These are phyloP conservation scores for Alternaria ventricosa DNA, from an alignment of 2,329 filamentous ascomycete species.

Conservation along the genomic window DNA sequence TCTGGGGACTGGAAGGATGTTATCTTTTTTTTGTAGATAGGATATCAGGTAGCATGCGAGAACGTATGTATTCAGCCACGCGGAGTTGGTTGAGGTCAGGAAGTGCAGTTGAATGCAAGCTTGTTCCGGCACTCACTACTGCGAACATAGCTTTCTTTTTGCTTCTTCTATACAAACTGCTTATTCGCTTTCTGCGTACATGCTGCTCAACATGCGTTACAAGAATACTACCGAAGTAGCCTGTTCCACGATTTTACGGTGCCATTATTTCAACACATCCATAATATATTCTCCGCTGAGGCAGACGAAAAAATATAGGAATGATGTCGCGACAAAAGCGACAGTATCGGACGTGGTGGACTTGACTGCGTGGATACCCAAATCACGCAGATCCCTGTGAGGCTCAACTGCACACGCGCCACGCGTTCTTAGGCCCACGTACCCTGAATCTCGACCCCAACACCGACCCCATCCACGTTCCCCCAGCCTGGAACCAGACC, in stretches of 20 bases:
- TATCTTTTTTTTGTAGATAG: too few species aligned
- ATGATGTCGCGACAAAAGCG: background rate
- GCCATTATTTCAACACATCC: background rate
- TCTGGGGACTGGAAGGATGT: background rate
- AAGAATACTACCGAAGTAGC: background rate
- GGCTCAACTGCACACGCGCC: constrained; percentile 25
- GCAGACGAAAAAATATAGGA: background rate
- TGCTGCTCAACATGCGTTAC: background rate
- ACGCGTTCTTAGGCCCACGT: constrained; percentile 22
- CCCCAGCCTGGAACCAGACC: background rate
- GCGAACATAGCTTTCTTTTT: background rate
- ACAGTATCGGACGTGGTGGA: background rate
- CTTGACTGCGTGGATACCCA: background rate
- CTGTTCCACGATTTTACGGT: background rate
- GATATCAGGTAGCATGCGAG: background rate
- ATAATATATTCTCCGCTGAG: background rate
- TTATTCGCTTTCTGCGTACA: background rate
- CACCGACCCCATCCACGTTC: constrained; percentile 4
- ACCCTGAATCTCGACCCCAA: constrained; percentile 22
- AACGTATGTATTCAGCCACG: background rate
- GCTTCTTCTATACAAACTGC: background rate
- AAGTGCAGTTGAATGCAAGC: background rate
- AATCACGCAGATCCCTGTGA: constrained; percentile 3
- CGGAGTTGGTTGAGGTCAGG: background rate
- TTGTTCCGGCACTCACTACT: background rate